A percentile compares a stretch with the other conserved stretches of the same genome.
phyloP scores from a whole-genome alignment of 192 early-diverging fungal species.

The Phlyctochytrium bullatum region DNA sequence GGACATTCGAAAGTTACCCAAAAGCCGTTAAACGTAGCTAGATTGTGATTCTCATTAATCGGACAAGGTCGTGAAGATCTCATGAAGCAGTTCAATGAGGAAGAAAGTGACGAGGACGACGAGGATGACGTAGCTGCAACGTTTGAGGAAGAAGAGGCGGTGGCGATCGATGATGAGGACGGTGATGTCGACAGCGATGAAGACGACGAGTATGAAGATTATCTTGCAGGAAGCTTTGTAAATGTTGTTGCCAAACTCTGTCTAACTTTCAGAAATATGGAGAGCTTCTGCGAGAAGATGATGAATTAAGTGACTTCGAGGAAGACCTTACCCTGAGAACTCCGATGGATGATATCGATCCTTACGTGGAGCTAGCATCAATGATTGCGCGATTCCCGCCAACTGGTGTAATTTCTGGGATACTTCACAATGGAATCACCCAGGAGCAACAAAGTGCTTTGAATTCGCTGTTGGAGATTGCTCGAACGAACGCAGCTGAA shows the following conservation, averaged over 20 bases:
- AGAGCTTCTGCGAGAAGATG: slow-evolving; percentile 4
- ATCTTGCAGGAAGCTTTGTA: not conserved
- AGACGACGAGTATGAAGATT: slow-evolving; percentile 22
- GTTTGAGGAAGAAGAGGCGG: not conserved
- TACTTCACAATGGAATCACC: slow-evolving; percentile 10
- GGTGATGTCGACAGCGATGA: slow-evolving; percentile 24
- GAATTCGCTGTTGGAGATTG: slow-evolving; percentile 13
- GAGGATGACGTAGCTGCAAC: slow-evolving; percentile 10
- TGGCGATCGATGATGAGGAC: slow-evolving; percentile 10
- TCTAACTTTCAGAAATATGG: not conserved
- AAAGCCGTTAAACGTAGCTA: slow-evolving; percentile 16
- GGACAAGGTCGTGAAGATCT: slow-evolving; percentile 13
- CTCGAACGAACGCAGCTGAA: too few relatives aligned
- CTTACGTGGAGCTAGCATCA: slow-evolving; percentile 24
- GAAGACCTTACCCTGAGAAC: slow-evolving; percentile 26
- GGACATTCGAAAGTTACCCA: slow-evolving; percentile 19
- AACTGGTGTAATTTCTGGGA: not conserved
- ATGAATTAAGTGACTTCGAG: slow-evolving; percentile 19
- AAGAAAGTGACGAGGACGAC: slow-evolving; percentile 25
- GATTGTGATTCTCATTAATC: not conserved
- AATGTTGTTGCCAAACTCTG: not conserved
- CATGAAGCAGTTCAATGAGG: slow-evolving; percentile 11
- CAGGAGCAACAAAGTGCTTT: slow-evolving; percentile 22
- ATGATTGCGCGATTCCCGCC: slow-evolving; percentile 20
- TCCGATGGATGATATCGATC: slow-evolving; percentile 26